A percentile compares a stretch with the other conserved stretches of the same genome.
phyloP scores from a whole-genome alignment of 352 stramenopile species.

The Globisporangium rhizosaccharum region DNA sequence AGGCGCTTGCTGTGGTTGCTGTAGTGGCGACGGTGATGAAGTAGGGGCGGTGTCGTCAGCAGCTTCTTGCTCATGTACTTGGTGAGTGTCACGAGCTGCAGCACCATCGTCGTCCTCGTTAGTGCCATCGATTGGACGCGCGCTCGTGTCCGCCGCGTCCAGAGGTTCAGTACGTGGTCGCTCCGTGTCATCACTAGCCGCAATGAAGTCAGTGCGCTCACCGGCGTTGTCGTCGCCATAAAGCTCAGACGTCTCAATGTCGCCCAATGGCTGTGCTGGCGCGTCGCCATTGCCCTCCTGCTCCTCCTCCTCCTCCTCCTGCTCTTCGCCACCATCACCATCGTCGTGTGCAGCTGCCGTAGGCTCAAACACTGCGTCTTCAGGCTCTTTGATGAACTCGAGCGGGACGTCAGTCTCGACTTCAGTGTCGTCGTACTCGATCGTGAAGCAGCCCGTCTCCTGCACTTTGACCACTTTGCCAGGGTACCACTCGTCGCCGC shows the following conservation, averaged over 20 bases:
- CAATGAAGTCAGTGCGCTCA: too few relatives aligned
- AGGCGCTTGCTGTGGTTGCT: not conserved
- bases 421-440: slow-evolving; percentile 81
- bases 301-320: not conserved
- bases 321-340: not conserved
- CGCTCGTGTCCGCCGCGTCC: too few relatives aligned
- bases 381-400: slow-evolving; percentile 43
- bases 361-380: not conserved
- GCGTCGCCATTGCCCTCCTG: not conserved
- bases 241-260: too few relatives aligned
- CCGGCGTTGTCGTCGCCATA: not conserved
- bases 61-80: not conserved
- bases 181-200: too few relatives aligned
- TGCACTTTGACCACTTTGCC: slow-evolving; percentile 56
- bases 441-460: slow-evolving; percentile 59
- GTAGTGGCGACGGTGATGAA: not conserved
- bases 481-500: slow-evolving; percentile 64
- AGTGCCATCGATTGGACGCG: not conserved
- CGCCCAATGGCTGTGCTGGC: too few relatives aligned
- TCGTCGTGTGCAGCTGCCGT: not conserved
- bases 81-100: not conserved
- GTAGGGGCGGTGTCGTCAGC: not conserved
- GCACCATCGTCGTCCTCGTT: too few relatives aligned
- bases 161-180: too few relatives aligned
- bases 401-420: slow-evolving; percentile 52